Base-by-base conservation (phyloP, 371 early-diverging fungal genomes). In the Mortierella sp. region DNA sequence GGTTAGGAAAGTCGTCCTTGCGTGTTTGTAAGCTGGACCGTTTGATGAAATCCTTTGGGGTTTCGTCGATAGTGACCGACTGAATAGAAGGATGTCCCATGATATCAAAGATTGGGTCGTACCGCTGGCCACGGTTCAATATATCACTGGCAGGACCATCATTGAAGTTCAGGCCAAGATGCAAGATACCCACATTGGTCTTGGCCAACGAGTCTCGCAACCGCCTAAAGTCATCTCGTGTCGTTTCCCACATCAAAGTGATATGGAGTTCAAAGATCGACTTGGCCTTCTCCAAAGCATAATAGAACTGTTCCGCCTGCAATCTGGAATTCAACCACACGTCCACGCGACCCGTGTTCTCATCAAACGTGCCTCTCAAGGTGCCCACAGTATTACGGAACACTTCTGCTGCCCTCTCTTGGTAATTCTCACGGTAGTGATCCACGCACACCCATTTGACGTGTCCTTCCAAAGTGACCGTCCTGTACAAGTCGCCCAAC, bases 391-490 rank as follows among this genome's bases (percentile, higher is more conserved):
- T 18, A 16, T 42, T 16, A 16, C 42, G 42, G 18, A 42, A 42
- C 6, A 3, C 10, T 6, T 42, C 16, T 3, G 16, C 42, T 16
- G 42, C 42, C 42, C 16, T 42, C 16, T 3, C 10, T 2, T 52
- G 52, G 42, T 42, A 42, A 16, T 6, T 42, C 16, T 58, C 59
- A 19, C 49, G 58, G 23, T 61, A 69, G 43, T 69, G 69, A 13
- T 69, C 69, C 7, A 26, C n/a, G 34, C 69, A 69, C 4, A 69
- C 69, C 69, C 69, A 69, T 27, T 61, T 61, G 23, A 69, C 55
- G 19, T 48, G 38, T 14, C 58, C 57, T 1, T 68, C 55, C 2
- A 10, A 23, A 4, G 47, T 43, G 26, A 39, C 31, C 26, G 58
- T 61, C 24, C 68, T 16, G 31, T 61, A 53, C 2, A 68, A 53